Base-by-base conservation (phyloP, 768 basidiomycete species). In the Porphyrellus cyaneotinctus region DNA sequence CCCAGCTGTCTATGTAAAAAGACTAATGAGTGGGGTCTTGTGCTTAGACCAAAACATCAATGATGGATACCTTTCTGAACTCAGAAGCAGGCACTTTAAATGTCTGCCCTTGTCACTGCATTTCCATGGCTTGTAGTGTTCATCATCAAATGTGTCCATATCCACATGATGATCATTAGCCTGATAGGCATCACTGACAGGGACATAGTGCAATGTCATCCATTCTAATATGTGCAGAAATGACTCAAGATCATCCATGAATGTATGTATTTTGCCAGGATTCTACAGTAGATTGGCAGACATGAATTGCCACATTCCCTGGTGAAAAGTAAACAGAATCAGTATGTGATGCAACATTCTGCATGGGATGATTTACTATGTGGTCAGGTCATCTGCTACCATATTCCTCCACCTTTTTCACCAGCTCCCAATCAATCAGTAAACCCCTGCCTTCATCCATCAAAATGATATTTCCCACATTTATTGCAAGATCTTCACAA, bases 191-290 rank as follows among this genome's bases (percentile, higher is more conserved):
- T 48, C 20, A 6, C 1, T 31, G 11, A 37, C 22, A 12, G 42
- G 49, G 11, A 43, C 32, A 2, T 28, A 43, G 9, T 32, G 26
- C 14, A 50, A 10, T 0, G 22, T 54, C 15, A 7, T 50, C 52
- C 56, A 56, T 15, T 6, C 55, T 1, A 56, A 36, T 13, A 56
- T 45, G 33, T 64, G 56, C 30, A 62, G 13, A 43, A 72, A 70
- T 0, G 72, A 71, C 47, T 72, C 68, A 6, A 72, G 41, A 39
- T 72, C 69, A 24, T 72, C 67, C 20, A 57, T 48, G 18, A 69
- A 49, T 1, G 28, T 43, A 23, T 70, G 70, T 3, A 37, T n/a
- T 30, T 63, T 64, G 15, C 11, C 18, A 14, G 58, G 46, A 14
- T 59, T 9, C 28, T 15, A 10, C 5, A 71, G 58, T 5, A 72